A percentile compares a stretch with the other conserved stretches of the same genome.
Evolutionary conservation across 2,329 filamentous ascomycete genomes (phyloP).

Genomic region (Triangularia setosa): DNA sequence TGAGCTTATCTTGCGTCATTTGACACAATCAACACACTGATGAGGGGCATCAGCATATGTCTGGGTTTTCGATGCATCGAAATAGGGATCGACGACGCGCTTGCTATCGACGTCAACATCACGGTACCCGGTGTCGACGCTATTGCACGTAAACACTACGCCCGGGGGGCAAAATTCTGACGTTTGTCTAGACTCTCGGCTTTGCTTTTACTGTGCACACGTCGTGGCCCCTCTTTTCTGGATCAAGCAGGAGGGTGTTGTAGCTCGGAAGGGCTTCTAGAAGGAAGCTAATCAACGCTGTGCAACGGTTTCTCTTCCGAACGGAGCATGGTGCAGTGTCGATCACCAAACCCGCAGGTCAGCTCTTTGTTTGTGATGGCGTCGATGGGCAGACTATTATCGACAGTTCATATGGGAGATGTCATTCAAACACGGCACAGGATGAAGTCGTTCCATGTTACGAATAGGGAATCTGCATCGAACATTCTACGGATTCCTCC

Average conservation of each 20-base stretch:
- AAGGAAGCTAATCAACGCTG: background rate
- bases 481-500: slow-evolving; percentile 9
- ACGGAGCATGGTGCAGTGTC: background rate
- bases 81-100: no score
- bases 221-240: background rate
- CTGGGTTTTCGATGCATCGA: no score
- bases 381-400: background rate
- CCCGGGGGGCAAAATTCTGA: background rate
- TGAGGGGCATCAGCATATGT: no score
- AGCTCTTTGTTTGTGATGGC: background rate
- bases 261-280: background rate
- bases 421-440: background rate
- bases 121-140: background rate
- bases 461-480: slow-evolving; percentile 13
- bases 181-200: background rate
- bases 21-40: background rate
- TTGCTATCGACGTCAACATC: background rate
- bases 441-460: background rate
- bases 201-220: no score
- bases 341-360: background rate
- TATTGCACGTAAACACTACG: background rate
- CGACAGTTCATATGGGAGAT: background rate
- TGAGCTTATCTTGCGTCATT: slow-evolving; percentile 2
- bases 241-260: background rate
- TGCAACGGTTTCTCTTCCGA: background rate